Conservation (phyloP, 2,329 filamentous ascomycete species). For the Cordyceps farinosa region DNA sequence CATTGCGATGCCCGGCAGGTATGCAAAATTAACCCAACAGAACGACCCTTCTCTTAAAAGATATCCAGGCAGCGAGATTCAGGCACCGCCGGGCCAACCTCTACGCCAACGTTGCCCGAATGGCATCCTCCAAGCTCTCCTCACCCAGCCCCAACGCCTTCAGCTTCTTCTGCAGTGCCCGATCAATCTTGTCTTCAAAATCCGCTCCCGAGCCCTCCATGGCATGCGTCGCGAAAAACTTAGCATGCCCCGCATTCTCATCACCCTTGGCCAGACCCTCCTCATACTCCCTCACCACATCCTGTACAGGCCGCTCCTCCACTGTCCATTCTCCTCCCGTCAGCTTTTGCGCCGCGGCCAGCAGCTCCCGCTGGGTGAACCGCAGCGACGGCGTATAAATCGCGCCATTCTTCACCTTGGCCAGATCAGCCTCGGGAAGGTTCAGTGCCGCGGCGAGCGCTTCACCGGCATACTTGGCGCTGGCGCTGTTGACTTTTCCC, state of each 20-base stretch:
- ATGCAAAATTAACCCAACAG: too few relatives aligned
- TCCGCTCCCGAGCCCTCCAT: constrained; percentile 32
- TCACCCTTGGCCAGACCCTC: background rate
- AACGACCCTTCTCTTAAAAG: background rate
- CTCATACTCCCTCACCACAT: background rate
- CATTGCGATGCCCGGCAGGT: too few relatives aligned
- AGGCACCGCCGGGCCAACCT: background rate
- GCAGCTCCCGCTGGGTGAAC: constrained; percentile 28
- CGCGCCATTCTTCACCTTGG: constrained; percentile 29
- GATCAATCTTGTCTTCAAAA: constrained; percentile 29
- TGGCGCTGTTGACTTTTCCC: constrained; percentile 28
- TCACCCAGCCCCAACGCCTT: background rate
- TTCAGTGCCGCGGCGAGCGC: constrained; percentile 33
- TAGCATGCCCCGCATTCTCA: constrained; percentile 17
- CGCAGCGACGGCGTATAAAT: constrained; percentile 35
- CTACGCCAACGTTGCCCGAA: background rate
- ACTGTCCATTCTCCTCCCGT: constrained; percentile 27
- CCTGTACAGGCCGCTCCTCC: constrained; percentile 11
- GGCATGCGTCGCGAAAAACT: constrained; percentile 29
- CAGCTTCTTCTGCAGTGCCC: background rate
- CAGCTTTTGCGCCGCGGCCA: constrained; percentile 29
- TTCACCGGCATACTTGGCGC: constrained; percentile 31
- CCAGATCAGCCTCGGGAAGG: constrained; percentile 31
- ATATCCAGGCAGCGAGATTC: background rate
- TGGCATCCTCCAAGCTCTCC: background rate